Evolutionary conservation across 306 rosid species (phyloP).

Genomic region (Glycine tomentella): DNA sequence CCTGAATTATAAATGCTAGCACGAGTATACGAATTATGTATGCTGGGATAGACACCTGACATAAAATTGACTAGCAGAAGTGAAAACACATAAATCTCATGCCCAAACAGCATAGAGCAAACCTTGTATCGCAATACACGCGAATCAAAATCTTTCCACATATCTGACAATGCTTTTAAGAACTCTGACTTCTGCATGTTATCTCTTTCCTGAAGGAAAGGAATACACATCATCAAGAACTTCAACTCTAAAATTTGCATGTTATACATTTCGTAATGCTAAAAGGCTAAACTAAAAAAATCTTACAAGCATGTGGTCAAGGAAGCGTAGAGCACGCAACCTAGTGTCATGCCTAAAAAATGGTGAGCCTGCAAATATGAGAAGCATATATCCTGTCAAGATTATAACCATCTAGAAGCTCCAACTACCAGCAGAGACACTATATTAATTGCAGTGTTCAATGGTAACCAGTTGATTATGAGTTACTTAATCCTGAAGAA

Average conservation of each 20-base stretch:
- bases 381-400: constrained; percentile 29
- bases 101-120: constrained; percentile 48
- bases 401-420: constrained; percentile 5
- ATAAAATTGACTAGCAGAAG: constrained; percentile 38
- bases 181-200: constrained; percentile 99
- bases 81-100: constrained; percentile 27
- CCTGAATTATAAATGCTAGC: constrained; percentile 8
- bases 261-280: constrained; percentile 30
- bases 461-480: neutral
- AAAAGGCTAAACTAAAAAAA: constrained; percentile 49
- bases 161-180: constrained; percentile 90
- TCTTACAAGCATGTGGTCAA: constrained; percentile 98
- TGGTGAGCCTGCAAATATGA: constrained; percentile 77
- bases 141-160: constrained; percentile 99
- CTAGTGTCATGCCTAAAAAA: constrained; percentile 93
- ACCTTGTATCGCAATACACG: constrained; percentile 98
- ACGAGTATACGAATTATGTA: neutral
- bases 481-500: no score
- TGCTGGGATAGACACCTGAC: constrained; percentile 32
- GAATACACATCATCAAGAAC: constrained; percentile 35
- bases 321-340: constrained; percentile 99
- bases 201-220: constrained; percentile 88
- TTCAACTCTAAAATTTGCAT: constrained; percentile 38
- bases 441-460: neutral
- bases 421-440: constrained; percentile 34